Base-by-base conservation (phyloP, 176 grass and related monocot species). In the Poa pratensis region DNA sequence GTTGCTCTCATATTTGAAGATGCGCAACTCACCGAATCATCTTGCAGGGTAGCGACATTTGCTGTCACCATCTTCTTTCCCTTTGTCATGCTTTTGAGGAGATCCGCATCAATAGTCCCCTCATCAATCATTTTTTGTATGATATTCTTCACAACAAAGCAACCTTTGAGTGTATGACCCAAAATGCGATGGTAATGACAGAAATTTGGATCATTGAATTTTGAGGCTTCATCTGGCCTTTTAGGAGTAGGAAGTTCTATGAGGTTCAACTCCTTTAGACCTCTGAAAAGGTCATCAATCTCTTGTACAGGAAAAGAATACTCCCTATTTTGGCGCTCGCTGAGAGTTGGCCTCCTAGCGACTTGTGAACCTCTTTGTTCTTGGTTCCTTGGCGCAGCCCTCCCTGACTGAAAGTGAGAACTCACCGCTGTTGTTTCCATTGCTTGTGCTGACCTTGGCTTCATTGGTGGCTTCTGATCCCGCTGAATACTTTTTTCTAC, bases 281-380 rank as follows among this genome's bases (percentile, higher is more conserved):
- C 28, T 1, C 1, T 24, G 9, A 81, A 69, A 0, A 70, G 49
- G 3, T 70, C 49, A 4, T 30, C 22, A 0, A 59, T 68, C 1
- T 82, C 80, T 2, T 72, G 22, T 0, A 3, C 0, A 0, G 51
- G 67, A 10, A 82, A 71, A 0, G 51, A 72, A 3, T 82, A 71
- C 5, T 82, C 52, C 30, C 37, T 54, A 2, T 58, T 82, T 43
- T 82, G 35, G 0, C 19, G 7, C 12, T 81, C 30, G 1, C 46
- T 81, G 8, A 81, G 63, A 11, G 79, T 53, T 35, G 46, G 27
- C 13, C 48, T 81, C 3, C 30, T 54, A 52, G 4, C 2, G 40
- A 3, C 4, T 2, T 3, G 14, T 2, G 50, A 0, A 1, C 13
- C 2, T 0, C 0, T 43, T 2, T 45, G 69, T 0, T 45, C 53